A percentile compares a stretch with the other conserved stretches of the same genome.
These are phyloP conservation scores for Fulvia fulva DNA, from an alignment of 2,329 filamentous ascomycete genomes.

Conservation along the genomic window DNA sequence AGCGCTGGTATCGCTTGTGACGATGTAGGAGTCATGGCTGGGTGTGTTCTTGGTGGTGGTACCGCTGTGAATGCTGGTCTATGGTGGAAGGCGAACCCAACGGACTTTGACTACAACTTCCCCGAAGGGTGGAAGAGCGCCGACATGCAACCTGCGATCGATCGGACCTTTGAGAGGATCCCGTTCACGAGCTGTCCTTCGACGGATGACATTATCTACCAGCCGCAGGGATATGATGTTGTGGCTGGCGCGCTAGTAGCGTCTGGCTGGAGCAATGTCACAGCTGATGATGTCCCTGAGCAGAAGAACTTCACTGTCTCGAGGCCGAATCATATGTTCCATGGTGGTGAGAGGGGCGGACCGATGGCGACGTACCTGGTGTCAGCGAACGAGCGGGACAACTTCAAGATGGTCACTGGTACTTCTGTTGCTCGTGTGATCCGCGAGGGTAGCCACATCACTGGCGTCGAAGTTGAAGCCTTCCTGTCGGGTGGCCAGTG, in stretches of 20 bases:
- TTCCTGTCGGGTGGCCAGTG: constrained; percentile 51
- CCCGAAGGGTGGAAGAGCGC: constrained; percentile 65
- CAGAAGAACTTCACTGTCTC: constrained; percentile 64
- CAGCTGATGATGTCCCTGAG: constrained; percentile 56
- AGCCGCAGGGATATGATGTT: constrained; percentile 63
- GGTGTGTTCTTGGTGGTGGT: constrained; percentile 66
- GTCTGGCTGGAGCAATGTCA: constrained; percentile 61
- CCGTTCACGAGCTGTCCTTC: constrained; percentile 66
- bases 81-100: constrained; percentile 62
- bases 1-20: constrained; percentile 62
- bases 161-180: constrained; percentile 64
- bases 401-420: constrained; percentile 65
- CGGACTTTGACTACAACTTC: constrained; percentile 70
- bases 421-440: constrained; percentile 65
- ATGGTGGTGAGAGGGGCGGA: constrained; percentile 62
- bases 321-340: constrained; percentile 65
- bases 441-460: constrained; percentile 58
- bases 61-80: constrained; percentile 65
- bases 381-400: constrained; percentile 53
- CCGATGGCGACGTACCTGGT: constrained; percentile 70
- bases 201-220: constrained; percentile 61
- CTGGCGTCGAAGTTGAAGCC: constrained; percentile 64
- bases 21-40: constrained; percentile 69
- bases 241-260: constrained; percentile 56
- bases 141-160: constrained; percentile 58